Base-by-base conservation (phyloP, 768 basidiomycete genomes). In the Suillus cothurnatus region DNA sequence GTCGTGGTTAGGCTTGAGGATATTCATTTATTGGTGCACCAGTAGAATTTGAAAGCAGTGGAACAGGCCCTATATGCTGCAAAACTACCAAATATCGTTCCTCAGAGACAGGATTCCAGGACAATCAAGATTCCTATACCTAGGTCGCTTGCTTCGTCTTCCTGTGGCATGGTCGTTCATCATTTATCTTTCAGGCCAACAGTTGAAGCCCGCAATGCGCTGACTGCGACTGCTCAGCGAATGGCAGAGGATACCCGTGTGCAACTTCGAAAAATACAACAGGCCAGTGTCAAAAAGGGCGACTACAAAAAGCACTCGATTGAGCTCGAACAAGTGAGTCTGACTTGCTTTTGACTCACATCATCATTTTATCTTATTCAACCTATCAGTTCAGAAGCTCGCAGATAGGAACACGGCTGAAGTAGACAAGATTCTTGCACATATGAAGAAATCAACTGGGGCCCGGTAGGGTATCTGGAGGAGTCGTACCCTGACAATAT, bases 61-160 rank as follows among this genome's bases (percentile, higher is more conserved):
- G 92, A 95, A 74, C 83, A 86, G 69, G 92, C 85, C 0, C 77
- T 95, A 7, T 92, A 93, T 70, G 83, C 86, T n/a, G 88, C 90
- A 5, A 90, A 90, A 67, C 79, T 94, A 43, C 88, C 91, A 11
- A 84, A 87, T 34, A 82, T 92, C 12, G 82, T 88, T 0, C 93
- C 93, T 5, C 93, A 94, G 68, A 82, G 82, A 63, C 77, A 85
- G 49, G 93, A 95, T 70, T 78, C 72, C 36, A 84, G 88, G 50
- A 94, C 93, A 2, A 83, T 95, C 68, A 90, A 85, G 67, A 85
- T 95, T 65, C 90, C 92, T 0, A 87, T 94, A 74, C 90, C 93
- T 50, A 93, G 88, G 93, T 93, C 67, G 17, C 81, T 70, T 17
- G 39, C 26, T 26, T 56, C 21, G 55, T n/a, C 39, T 38, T 41